phyloP scores from a whole-genome alignment of 345 rosid genomes.

The Cardiospermum halicacabum region DNA sequence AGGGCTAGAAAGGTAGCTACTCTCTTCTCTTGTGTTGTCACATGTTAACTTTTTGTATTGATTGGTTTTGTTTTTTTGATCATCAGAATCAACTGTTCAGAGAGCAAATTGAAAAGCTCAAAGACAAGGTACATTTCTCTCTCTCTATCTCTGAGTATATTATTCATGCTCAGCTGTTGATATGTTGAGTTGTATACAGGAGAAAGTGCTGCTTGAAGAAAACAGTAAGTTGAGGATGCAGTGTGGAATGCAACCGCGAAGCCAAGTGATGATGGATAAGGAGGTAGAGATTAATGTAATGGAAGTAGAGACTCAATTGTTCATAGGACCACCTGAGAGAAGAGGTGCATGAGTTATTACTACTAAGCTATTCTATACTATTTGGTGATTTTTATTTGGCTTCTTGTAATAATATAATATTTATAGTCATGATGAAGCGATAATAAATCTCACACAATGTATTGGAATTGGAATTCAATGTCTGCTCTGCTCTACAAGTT shows the following conservation, averaged over 20 bases:
- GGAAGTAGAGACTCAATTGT: constrained; percentile 79
- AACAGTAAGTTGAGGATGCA: constrained; percentile 45
- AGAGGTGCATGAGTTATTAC: constrained; percentile 11
- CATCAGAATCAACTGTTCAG: constrained; percentile 52
- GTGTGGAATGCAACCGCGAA: constrained; percentile 32
- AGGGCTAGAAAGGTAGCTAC: constrained; percentile 72
- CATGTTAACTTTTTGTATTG: no score
- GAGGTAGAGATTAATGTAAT: constrained; percentile 20
- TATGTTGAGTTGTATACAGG: no score
- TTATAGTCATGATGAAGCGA: no score
- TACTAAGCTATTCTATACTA: background rate
- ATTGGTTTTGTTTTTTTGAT: no score
- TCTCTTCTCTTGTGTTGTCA: background rate
- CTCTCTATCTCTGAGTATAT: background rate
- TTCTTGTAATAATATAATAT: background rate
- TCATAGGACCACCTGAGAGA: constrained; percentile 61
- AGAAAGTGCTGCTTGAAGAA: constrained; percentile 47
- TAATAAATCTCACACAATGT: background rate
- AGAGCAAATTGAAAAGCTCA: constrained; percentile 63
- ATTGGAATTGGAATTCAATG: no score
- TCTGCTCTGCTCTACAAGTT: no score
- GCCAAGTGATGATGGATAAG: background rate
- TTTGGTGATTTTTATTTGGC: background rate
- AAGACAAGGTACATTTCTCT: constrained; percentile 46
- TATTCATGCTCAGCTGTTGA: no score